Percentiles rank a stretch among this genome's conserved stretches.
Conservation (phyloP, 106 monocot species). For the Iris macrosiphon region DNA sequence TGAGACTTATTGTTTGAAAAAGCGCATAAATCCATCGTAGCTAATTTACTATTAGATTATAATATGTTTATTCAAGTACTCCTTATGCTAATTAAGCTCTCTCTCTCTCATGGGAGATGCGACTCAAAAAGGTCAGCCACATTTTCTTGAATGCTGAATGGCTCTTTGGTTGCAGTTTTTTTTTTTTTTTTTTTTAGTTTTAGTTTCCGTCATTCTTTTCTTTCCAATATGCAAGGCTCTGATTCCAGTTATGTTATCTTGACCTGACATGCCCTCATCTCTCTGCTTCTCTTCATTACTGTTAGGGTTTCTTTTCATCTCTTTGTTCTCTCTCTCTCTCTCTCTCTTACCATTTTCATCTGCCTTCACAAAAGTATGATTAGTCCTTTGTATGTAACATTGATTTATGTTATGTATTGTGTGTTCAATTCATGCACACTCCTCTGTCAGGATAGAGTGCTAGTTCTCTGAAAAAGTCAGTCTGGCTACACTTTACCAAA, state of each 20-base stretch:
- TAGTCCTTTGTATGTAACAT: too few species aligned
- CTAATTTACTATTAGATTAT: slow-evolving; percentile 1
- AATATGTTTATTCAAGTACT: not conserved
- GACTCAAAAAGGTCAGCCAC: not conserved
- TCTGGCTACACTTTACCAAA: too few species aligned
- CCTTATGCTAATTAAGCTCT: not conserved
- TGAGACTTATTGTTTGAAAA: not conserved
- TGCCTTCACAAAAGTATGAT: not conserved
- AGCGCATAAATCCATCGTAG: not conserved
- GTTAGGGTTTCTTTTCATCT: slow-evolving; percentile 7
- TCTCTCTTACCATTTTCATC: too few species aligned
- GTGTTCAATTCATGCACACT: too few species aligned
- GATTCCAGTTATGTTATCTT: too few species aligned
- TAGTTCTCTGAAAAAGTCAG: too few species aligned
- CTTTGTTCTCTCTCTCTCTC: not conserved
- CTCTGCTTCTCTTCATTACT: too few species aligned
- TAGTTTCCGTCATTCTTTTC: too few species aligned
- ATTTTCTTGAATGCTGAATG: not conserved
- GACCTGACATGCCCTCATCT: slow-evolving; percentile 20
- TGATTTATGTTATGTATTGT: too few species aligned
- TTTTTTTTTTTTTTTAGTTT: slow-evolving; percentile 19
- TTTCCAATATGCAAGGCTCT: slow-evolving; percentile 36
- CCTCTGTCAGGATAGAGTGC: too few species aligned
- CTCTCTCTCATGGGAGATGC: not conserved
- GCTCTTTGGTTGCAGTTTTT: slow-evolving; percentile 27